Evolutionary conservation across 2,329 filamentous ascomycete species (phyloP), one percentile per base, ranked within the genome.

Genomic region (Pleoardoris graminearum): DNA sequence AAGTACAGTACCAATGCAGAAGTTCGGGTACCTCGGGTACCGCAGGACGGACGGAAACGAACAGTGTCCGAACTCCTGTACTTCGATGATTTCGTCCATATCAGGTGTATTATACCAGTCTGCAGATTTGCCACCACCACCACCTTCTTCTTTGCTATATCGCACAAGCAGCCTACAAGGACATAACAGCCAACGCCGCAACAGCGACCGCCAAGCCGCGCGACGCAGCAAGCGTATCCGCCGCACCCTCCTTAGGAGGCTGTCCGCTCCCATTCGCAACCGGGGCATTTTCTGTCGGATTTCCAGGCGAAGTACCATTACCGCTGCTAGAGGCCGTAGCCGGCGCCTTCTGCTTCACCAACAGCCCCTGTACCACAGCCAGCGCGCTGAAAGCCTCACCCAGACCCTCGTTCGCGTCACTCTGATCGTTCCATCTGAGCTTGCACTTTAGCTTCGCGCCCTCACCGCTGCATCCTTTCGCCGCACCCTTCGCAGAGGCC

Each of bases 401-500:
- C 5, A 69, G 30, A 14, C 59, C 62, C 2, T 54, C 57, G 11
- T 57, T 37, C 1, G 41, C 32, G 2, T 55, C 48, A 3, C 50
- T 32, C 23, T 50, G 30, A 21, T 12, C 49, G 16, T 48, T 45
- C 65, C 63, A 66, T 27, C 11, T 48, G 4, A 57, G 19, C 7
- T 17, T 32, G 50, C 65, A 69, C 8, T 48, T 38, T 4, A 63
- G 22, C 4, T 57, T 25, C 1, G 41, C 32, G 4, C 38, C 50
- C 4, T 46, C 48, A 7, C 49, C 48, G 1, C 44, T 43, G 37
- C 68, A 71, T 16, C 36, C 46, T 7, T 30, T 19, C 0, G 59
- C 61, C 3, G 67, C 67, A 16, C 39, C 64, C 41, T 61, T 52
- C 1, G 67, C 67, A 3, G 66, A 66, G 7, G 48, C 47, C 19